Base-by-base conservation (phyloP, 139 green algal genomes). In the Auxenochlorella protothecoides region DNA sequence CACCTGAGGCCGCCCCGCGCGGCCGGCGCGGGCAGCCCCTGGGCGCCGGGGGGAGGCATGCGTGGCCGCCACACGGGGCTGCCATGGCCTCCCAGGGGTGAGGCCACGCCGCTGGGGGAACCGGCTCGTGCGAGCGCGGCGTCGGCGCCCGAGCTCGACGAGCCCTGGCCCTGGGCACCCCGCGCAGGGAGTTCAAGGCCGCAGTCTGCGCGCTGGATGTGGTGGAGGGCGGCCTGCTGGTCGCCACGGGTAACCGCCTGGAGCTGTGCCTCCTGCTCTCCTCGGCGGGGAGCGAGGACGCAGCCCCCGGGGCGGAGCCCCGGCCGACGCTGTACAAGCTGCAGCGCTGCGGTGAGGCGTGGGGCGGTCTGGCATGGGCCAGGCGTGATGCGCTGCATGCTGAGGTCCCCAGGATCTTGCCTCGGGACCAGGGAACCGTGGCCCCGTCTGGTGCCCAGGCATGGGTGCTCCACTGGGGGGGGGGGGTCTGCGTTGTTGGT, bases 211-310 rank as follows among this genome's bases (percentile, higher is more conserved):
- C 69, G 5, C 13, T 91, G 55, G 61, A 75, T 16, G 64, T 60
- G 5, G 10, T 87, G 55, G 83, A 88, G 56, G 83, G 83, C 27
- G 76, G 78, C 66, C 74, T 95, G 70, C 71, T 94, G 59, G 59
- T 91, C 53, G 80, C 81, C 4, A 76, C 80, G 5, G 89, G 89
- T 13, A 84, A 80, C 63, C 74, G 74, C 14, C 62, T 95, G 5
- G 89, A 94, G 73, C 78, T 85, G 16, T 81, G 86, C 72, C n/a
- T 71, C 5, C 66, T 84, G 55, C 64, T 62, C 63, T 79, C 73
- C 67, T 68, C 61, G 59, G 65, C 67, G 63, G 65, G 70, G 27
- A 16, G 15, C 53, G 71, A 6, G 6, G 63, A 64, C 71, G 55
- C 69, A 68, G 55, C 15, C 53, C 53, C 52, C 61, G n/a, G 71